Conservation (phyloP, 257 asterid genomes). For the Parsonsia alboflavescens region DNA sequence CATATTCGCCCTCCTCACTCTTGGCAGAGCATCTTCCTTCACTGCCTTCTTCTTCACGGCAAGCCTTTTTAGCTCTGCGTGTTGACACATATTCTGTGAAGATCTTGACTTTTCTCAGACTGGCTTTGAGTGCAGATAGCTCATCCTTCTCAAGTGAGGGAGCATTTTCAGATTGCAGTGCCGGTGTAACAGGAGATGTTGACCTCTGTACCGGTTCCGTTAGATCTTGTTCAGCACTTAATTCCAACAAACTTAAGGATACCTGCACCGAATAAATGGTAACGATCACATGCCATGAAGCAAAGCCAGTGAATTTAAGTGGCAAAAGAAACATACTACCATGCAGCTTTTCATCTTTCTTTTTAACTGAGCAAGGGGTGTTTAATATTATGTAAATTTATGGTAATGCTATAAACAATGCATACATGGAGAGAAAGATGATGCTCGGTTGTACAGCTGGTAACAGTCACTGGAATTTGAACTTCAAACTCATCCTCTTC, state of each 20-base stretch:
- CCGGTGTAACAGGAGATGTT: constrained; percentile 42
- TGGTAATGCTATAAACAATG: not conserved
- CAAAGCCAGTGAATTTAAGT: not conserved
- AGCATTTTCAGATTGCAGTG: constrained; percentile 45
- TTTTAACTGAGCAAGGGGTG: not conserved
- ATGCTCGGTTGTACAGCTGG: constrained; percentile 36
- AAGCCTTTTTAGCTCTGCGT: constrained; percentile 78
- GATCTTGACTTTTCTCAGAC: constrained; percentile 79
- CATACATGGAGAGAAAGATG: constrained; percentile 60
- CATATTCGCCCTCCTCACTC: constrained; percentile 85
- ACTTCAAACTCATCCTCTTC: constrained; percentile 50
- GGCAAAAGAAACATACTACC: not conserved
- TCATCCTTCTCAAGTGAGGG: constrained; percentile 66
- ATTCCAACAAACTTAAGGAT: constrained; percentile 57
- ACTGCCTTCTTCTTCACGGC: constrained; percentile 75
- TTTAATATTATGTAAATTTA: not conserved
- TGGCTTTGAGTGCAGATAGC: constrained; percentile 88
- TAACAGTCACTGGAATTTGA: constrained; percentile 56
- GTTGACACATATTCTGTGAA: constrained; percentile 74
- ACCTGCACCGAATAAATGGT: constrained; percentile 45
- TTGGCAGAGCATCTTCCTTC: constrained; percentile 64
- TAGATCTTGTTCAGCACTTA: constrained; percentile 47
- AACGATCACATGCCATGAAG: constrained; percentile 6
- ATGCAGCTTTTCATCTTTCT: not conserved
- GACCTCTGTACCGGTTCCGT: constrained; percentile 46